Base-by-base conservation (phyloP, 257 asterid species). In the Linaria vulgaris region DNA sequence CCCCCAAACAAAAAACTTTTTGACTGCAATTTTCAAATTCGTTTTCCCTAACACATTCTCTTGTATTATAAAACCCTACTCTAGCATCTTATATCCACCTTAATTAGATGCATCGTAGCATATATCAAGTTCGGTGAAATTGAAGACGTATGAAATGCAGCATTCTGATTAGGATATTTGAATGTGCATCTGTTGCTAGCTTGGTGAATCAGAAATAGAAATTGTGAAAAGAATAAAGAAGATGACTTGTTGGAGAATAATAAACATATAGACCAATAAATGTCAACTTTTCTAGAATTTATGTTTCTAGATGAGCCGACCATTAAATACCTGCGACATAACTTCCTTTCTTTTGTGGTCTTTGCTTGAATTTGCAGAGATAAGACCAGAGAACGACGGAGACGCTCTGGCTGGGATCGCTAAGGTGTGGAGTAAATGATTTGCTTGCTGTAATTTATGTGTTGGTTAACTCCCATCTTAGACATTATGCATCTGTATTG, bases 391-490 rank as follows among this genome's bases (percentile, higher is more conserved):
- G 96, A 89, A 70, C 89, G 96, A 69, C 78, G 97, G 76, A 83
- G 95, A 68, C 95, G 94, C 41, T 88, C 97, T 66, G 97, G 97
- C 60, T 89, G 99, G 99, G 99, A 92, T 75, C 85, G 88, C 46
- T 92, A 64, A 71, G 56, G 21, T 46, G 25, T 22, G 15, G 17
- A 12, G 61, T 23, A 25, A 46, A 39, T 39, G 41, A 49, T 56
- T 30, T 61, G 72, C 60, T 54, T 16, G 41, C 54, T 21, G 46
- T 65, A 54, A 47, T 49, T 9, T 51, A 3, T 59, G 41, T 59
- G 41, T 37, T 39, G 72, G 62, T 57, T 13, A 13, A 38, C 59
- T 64, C 55, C 48, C 54, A 43, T 62, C 17, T 55, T 58, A 45
- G 44, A 57, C 53, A 63, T 59, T 45, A 60, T 43, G 79, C 76